phyloP scores from a whole-genome alignment of 2,329 filamentous ascomycete species.

The Pseudophaeomoniella oleicola region DNA sequence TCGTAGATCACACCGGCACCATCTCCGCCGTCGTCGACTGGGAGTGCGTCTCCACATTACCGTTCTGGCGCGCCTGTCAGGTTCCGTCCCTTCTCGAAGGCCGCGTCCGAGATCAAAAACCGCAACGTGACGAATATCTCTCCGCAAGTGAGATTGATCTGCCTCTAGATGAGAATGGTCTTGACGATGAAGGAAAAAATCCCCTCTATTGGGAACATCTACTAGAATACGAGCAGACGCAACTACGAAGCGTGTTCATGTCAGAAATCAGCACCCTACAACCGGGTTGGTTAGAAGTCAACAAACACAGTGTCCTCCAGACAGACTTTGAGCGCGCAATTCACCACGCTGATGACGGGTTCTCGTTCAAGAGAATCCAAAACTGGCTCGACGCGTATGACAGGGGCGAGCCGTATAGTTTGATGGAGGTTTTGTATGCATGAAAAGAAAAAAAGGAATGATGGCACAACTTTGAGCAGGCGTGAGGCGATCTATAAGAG shows the following conservation, averaged over 20 bases:
- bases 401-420: not conserved
- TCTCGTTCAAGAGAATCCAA: not conserved
- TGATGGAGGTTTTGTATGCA: not conserved
- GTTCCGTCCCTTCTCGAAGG: conserved; percentile 20
- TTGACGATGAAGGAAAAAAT: conserved; percentile 3
- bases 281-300: conserved; percentile 4
- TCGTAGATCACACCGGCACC: conserved; percentile 21
- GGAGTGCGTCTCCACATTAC: conserved; percentile 27
- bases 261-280: conserved; percentile 3
- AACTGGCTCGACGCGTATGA: conserved; percentile 1
- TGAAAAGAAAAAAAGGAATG: too few species aligned
- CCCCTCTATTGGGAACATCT: conserved; percentile 4
- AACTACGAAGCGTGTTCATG: conserved; percentile 4
- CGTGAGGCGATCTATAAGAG: too few species aligned
- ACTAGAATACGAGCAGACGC: conserved; percentile 3
- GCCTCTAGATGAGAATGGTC: not conserved
- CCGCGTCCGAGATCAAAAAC: conserved; percentile 1
- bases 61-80: conserved; percentile 21
- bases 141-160: not conserved
- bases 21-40: conserved; percentile 28
- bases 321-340: conserved; percentile 4
- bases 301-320: conserved; percentile 1
- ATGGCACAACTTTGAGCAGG: too few species aligned
- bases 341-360: conserved; percentile 1
- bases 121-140: not conserved